Base-by-base conservation (phyloP, 768 basidiomycete species). In the Kondoa subrosea region DNA sequence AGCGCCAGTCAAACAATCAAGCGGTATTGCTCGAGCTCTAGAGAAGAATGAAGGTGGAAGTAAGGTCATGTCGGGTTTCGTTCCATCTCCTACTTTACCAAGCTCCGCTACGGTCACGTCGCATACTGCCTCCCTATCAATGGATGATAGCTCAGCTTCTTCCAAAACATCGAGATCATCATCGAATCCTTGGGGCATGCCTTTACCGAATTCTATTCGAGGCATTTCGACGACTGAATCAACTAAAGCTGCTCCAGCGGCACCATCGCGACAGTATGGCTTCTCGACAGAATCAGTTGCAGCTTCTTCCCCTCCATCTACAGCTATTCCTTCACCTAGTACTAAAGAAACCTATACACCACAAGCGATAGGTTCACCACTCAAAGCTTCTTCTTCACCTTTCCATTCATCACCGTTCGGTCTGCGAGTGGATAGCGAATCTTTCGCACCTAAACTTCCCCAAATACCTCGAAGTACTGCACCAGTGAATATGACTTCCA, bases 381-480 rank as follows among this genome's bases (percentile, higher is more conserved):
- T 27, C 58, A 60, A 60, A 27, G 14, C 58, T 31, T 31, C 58
- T 27, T 27, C 33, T 32, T 63, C 30, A 32, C 61, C 61, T 27
- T 32, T 33, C 61, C 12, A 4, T 14, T 59, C 30, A 25, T 31
- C 21, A 27, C 58, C 40, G 21, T 50, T 50, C 40, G 40, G 40
- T 50, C 40, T 50, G 40, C 8, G 40, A 21, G 40, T 21, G 21
- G 40, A 50, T 8, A 50, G 40, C 14, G 58, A 59, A 31, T 12
- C 58, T 27, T 71, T 70, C 27, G 57, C 63, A 27, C 69, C 66
- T n/a, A n/a, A n/a, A 27, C 73, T 75, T 67, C 67, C 70, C 65
- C 61, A 78, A 14, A 62, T 68, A 60, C 12, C 58, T 4, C 58
- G 29, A 31, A 15, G 30, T 12, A 60, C n/a, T n/a, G n/a, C n/a